A percentile compares a stretch with the other conserved stretches of the same genome.
Evolutionary conservation across 2,329 filamentous ascomycete genomes (phyloP).

Genomic region (Trichoderma semiorbis): DNA sequence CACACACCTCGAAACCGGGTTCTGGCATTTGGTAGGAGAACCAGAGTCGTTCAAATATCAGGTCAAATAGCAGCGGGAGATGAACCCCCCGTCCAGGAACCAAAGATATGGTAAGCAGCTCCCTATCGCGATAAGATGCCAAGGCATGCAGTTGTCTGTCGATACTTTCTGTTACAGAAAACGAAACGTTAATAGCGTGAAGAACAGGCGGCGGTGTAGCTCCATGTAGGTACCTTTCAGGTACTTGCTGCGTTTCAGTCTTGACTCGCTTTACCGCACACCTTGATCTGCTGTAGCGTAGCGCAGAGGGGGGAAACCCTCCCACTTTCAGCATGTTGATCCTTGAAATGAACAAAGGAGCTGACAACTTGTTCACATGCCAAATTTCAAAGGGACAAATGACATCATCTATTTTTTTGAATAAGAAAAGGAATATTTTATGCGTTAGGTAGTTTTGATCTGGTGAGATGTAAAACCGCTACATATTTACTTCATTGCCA

Average conservation of each 20-base stretch:
- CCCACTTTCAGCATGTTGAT: neutral
- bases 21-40: neutral
- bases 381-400: neutral
- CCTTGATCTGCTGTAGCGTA: neutral
- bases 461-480: neutral
- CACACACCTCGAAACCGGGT: neutral
- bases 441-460: too few relatives aligned
- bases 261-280: neutral
- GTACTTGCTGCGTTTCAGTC: neutral
- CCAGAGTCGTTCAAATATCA: neutral
- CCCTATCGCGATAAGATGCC: conserved; percentile 12
- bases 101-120: conserved; percentile 15
- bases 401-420: neutral
- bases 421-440: neutral
- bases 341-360: neutral
- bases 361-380: neutral
- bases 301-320: neutral
- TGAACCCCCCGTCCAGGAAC: conserved; percentile 1
- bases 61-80: neutral
- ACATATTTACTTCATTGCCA: neutral
- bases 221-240: neutral
- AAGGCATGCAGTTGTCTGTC: neutral
- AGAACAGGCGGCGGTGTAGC: neutral
- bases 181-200: neutral
- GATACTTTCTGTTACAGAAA: neutral